Percentiles rank a stretch among this genome's conserved stretches.
Evolutionary conservation across 371 early-diverging fungal genomes (phyloP).

Genomic region (Mucor mucedo): DNA sequence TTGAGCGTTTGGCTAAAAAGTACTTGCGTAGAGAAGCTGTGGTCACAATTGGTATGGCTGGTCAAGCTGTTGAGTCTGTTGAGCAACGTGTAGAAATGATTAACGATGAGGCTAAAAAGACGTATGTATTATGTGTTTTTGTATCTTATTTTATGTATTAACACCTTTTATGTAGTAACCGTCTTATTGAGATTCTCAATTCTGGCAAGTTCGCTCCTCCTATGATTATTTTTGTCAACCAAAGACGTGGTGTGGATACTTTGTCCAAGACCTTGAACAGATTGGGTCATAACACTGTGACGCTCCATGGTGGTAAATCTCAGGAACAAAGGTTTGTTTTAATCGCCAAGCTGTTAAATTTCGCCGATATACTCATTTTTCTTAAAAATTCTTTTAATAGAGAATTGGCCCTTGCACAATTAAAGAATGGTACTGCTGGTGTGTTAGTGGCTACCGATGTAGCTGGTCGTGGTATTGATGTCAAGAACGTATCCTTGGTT

Average conservation of each 20-base stretch:
- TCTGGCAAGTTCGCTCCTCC: conserved; percentile 76
- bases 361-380: not conserved
- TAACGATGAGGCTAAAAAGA: conserved; percentile 85
- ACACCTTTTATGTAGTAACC: conserved; percentile 49
- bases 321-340: conserved; percentile 85
- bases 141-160: not conserved
- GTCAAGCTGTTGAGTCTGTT: conserved; percentile 95
- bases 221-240: conserved; percentile 97
- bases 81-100: conserved; percentile 96
- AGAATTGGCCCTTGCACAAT: conserved; percentile 72
- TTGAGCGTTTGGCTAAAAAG: conserved; percentile 92
- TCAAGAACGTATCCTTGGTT: conserved; percentile 96
- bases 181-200: conserved; percentile 77
- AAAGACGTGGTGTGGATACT: conserved; percentile 86
- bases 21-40: conserved; percentile 93
- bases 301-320: conserved; percentile 94
- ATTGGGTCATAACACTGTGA: conserved; percentile 73
- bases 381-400: conserved; percentile 22
- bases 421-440: conserved; percentile 78
- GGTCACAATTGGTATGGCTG: conserved; percentile 97
- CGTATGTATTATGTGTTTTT: conserved; percentile 36
- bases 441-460: conserved; percentile 96
- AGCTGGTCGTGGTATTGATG: conserved; percentile 98
- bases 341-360: not conserved
- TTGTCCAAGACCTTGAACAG: conserved; percentile 75